Conservation (phyloP, 139 green algal genomes). For the Trebouxia sp. region DNA sequence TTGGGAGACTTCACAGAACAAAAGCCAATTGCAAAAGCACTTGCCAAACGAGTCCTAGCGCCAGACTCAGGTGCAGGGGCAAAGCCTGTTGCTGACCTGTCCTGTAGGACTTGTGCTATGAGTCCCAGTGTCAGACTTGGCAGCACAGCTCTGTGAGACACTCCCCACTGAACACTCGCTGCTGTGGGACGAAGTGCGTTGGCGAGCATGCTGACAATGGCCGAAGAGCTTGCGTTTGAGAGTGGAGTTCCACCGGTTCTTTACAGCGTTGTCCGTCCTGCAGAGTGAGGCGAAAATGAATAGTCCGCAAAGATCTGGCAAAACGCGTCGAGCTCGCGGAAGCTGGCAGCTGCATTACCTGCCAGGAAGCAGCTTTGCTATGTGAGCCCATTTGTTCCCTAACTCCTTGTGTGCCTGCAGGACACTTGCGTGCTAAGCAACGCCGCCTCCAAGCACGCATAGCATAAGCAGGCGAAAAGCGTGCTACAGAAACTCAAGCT, state of each 20-base stretch:
- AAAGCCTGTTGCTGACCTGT: slow-evolving; percentile 2
- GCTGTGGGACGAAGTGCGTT: neutral
- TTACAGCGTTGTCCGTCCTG: slow-evolving; percentile 69
- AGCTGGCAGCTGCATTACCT: neutral
- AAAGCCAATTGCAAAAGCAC: too few relatives aligned
- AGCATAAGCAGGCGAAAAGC: neutral
- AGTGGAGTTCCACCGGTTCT: slow-evolving; percentile 71
- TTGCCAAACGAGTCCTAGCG: too few relatives aligned
- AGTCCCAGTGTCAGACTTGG: neutral
- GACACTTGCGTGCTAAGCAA: too few relatives aligned
- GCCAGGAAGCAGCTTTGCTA: slow-evolving; percentile 43
- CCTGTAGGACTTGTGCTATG: neutral
- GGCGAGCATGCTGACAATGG: neutral
- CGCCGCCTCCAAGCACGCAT: too few relatives aligned
- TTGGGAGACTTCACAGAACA: too few relatives aligned
- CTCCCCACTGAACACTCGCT: neutral
- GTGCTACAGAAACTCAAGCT: neutral
- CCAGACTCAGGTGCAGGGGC: too few relatives aligned
- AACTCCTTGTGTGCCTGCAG: slow-evolving; percentile 43
- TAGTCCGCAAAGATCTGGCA: too few relatives aligned
- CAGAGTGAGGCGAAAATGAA: neutral
- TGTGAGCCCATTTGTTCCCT: slow-evolving; percentile 64
- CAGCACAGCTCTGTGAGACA: neutral
- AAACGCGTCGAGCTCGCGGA: too few relatives aligned
- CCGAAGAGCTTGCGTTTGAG: slow-evolving; percentile 50